Evolutionary conservation across 2,329 filamentous ascomycete species (phyloP).

Genomic region (Cladorrhinum sp.): DNA sequence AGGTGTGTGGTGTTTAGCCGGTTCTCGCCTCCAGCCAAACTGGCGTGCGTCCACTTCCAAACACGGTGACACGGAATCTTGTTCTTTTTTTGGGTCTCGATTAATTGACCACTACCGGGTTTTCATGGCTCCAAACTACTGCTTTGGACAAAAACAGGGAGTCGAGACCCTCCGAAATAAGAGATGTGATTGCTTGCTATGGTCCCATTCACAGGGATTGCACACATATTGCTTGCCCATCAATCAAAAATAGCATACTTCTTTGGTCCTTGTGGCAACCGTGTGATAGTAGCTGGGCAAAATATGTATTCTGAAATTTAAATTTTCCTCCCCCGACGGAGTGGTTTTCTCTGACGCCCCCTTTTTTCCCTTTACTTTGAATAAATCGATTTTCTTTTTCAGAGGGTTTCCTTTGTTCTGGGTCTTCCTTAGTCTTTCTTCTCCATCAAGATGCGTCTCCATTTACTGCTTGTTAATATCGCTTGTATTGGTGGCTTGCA

Average conservation of each 20-base stretch:
- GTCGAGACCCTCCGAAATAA: no score
- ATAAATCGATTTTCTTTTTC: neutral
- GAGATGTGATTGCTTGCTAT: no score
- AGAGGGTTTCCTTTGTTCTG: neutral
- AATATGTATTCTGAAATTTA: neutral
- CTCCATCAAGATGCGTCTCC: constrained; percentile 4
- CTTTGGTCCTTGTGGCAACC: no score
- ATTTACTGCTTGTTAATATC: neutral
- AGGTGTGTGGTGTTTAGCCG: no score
- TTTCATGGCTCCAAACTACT: no score
- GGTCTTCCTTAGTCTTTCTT: neutral
- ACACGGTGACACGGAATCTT: no score
- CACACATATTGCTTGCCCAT: no score
- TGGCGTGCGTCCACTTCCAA: neutral
- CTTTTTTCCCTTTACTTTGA: neutral
- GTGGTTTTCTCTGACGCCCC: neutral
- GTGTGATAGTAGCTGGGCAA: neutral
- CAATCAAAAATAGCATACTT: neutral
- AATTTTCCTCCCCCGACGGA: no score
- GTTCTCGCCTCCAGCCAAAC: neutral
- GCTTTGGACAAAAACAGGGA: no score
- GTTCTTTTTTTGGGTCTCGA: no score
- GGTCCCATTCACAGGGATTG: no score
- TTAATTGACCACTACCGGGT: no score
- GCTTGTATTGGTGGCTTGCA: neutral